These are phyloP conservation scores for Urostyla sp. DNA, from an alignment of 73 alveolate species.

Conservation along the genomic window DNA sequence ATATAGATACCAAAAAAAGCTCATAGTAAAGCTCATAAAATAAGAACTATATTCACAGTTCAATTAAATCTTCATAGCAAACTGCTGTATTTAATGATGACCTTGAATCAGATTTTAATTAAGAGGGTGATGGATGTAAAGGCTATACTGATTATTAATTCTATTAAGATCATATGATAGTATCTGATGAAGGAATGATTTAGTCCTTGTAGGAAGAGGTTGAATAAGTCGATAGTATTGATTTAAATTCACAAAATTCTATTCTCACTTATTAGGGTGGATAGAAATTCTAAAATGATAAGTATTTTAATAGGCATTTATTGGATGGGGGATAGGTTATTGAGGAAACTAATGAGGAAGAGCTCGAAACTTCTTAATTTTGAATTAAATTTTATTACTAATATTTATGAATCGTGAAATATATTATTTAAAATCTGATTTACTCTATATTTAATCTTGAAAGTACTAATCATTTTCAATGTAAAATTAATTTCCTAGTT, in stretches of 20 bases:
- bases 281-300: background rate
- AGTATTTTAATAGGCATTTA: no score
- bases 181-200: no score
- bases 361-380: conserved; percentile 1
- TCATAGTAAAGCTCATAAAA: background rate
- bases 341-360: conserved; percentile 42
- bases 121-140: conserved; percentile 28
- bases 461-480: no score
- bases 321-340: conserved; percentile 40
- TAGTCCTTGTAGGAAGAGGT: no score
- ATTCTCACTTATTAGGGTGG: background rate
- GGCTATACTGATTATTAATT: no score
- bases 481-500: no score
- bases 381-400: background rate
- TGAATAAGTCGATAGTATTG: background rate
- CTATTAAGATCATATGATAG: no score
- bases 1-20: background rate
- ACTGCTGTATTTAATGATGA: background rate
- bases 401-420: background rate
- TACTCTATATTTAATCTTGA: no score
- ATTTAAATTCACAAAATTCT: no score
- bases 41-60: background rate
- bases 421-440: background rate
- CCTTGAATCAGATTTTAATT: background rate
- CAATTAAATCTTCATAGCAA: background rate